Conservation (phyloP, 441 rosid genomes). For the Corymbia citriodora region DNA sequence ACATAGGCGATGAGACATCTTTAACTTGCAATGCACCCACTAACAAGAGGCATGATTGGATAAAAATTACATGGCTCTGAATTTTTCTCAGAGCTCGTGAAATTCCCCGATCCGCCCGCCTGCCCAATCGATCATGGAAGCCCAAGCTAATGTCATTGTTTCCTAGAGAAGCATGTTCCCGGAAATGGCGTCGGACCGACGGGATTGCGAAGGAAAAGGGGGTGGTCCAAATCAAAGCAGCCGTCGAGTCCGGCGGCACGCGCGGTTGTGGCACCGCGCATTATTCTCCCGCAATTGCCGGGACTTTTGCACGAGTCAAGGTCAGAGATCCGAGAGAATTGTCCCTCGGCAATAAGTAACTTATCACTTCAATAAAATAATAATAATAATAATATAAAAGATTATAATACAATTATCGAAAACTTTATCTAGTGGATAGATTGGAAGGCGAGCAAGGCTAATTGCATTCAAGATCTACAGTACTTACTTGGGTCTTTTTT, state of each 20-base stretch:
- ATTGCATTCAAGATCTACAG: neutral
- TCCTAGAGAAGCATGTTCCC: too few relatives aligned
- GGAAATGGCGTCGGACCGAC: neutral
- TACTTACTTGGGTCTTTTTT: neutral
- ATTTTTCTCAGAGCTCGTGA: neutral
- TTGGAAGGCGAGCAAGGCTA: neutral
- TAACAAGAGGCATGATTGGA: rapidly evolving
- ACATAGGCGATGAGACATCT: neutral
- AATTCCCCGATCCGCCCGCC: neutral
- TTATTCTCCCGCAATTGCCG: neutral
- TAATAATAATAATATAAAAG: neutral
- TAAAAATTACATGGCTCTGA: neutral
- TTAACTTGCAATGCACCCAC: neutral
- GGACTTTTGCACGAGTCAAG: neutral
- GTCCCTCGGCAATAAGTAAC: neutral
- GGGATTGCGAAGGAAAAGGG: neutral
- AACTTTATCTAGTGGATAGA: neutral
- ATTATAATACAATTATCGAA: neutral
- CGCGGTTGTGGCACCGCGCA: neutral
- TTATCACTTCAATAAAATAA: neutral
- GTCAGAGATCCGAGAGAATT: neutral
- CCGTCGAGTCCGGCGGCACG: neutral
- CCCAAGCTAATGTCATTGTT: neutral
- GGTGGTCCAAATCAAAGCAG: neutral
- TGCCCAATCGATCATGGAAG: neutral